A percentile compares a stretch with the other conserved stretches of the same genome.
phyloP scores from a whole-genome alignment of 805 yeast species.

The Ogataea philodendri region DNA sequence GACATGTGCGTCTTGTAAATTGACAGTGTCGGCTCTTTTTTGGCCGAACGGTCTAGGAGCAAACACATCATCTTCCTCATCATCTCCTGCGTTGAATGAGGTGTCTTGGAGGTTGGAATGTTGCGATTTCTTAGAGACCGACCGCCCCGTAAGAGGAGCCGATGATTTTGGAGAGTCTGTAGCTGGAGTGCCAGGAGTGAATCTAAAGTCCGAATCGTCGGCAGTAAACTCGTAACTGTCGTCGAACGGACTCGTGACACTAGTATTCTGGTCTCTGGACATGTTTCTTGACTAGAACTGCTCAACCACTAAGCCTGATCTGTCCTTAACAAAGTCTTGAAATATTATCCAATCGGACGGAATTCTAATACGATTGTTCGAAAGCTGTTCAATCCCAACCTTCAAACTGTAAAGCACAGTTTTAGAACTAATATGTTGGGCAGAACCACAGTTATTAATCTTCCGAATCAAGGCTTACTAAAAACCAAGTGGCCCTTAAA shows the following conservation, averaged over 20 bases:
- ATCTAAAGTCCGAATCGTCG: conserved; percentile 11
- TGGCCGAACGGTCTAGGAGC: conserved; percentile 25
- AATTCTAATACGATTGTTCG: neutral
- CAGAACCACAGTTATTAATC: neutral
- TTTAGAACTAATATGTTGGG: neutral
- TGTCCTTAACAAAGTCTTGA: conserved; percentile 6
- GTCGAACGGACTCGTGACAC: conserved; percentile 19
- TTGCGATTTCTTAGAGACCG: conserved; percentile 10
- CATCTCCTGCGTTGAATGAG: conserved; percentile 4
- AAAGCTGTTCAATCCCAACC: conserved; percentile 1
- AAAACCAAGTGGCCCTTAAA: conserved; percentile 10
- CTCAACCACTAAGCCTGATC: conserved; percentile 3
- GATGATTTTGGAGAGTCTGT: conserved; percentile 15
- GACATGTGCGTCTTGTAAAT: conserved; percentile 24
- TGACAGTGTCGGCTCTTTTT: conserved; percentile 14
- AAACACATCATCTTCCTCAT: conserved; percentile 8
- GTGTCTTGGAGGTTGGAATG: conserved; percentile 5
- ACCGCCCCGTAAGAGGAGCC: conserved; percentile 13
- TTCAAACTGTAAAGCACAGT: neutral
- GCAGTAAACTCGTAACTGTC: conserved; percentile 19
- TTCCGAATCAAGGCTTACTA: conserved; percentile 1
- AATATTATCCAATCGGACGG: neutral
- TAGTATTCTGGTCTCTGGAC: conserved; percentile 16
- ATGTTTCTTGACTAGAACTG: conserved; percentile 2
- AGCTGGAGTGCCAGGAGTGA: conserved; percentile 10